Percentiles rank a stretch among this genome's conserved stretches.
phyloP scores from a whole-genome alignment of 129 eudicot genomes.

The Solidago caesia region DNA sequence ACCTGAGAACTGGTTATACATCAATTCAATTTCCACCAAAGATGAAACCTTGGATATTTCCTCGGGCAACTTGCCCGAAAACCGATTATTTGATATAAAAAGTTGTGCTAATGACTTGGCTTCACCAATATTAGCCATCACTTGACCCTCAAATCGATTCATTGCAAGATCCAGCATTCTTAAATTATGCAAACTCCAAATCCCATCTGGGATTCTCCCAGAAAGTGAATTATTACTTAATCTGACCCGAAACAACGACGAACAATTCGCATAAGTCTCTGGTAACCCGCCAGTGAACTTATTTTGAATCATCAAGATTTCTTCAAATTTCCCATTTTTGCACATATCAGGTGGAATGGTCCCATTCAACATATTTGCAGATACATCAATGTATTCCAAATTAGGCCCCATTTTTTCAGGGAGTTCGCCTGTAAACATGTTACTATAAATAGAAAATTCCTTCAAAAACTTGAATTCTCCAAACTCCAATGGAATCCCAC shows the following conservation, averaged over 20 bases:
- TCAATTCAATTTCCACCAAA: slow-evolving; percentile 50
- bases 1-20: slow-evolving; percentile 52
- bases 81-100: slow-evolving; percentile 44
- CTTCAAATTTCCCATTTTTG: slow-evolving; percentile 39
- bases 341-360: slow-evolving; percentile 68
- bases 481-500: slow-evolving; percentile 52
- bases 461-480: slow-evolving; percentile 55
- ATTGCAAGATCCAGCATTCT: slow-evolving; percentile 35
- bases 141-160: slow-evolving; percentile 60
- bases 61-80: slow-evolving; percentile 57
- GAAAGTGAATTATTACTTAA: slow-evolving; percentile 36
- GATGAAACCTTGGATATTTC: slow-evolving; percentile 41
- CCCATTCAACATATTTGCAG: slow-evolving; percentile 51
- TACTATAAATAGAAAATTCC: slow-evolving; percentile 46
- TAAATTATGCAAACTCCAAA: slow-evolving; percentile 33
- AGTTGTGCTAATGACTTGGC: slow-evolving; percentile 52
- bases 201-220: slow-evolving; percentile 25
- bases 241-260: slow-evolving; percentile 28
- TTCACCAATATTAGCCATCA: slow-evolving; percentile 42
- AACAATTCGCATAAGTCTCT: slow-evolving; percentile 33
- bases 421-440: slow-evolving; percentile 50
- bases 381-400: slow-evolving; percentile 47
- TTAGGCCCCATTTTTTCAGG: slow-evolving; percentile 58
- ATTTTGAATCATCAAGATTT: slow-evolving; percentile 52
- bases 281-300: slow-evolving; percentile 59